Base-by-base conservation (phyloP, 78 protist species). In the Dictyostelium brefeldianum region DNA sequence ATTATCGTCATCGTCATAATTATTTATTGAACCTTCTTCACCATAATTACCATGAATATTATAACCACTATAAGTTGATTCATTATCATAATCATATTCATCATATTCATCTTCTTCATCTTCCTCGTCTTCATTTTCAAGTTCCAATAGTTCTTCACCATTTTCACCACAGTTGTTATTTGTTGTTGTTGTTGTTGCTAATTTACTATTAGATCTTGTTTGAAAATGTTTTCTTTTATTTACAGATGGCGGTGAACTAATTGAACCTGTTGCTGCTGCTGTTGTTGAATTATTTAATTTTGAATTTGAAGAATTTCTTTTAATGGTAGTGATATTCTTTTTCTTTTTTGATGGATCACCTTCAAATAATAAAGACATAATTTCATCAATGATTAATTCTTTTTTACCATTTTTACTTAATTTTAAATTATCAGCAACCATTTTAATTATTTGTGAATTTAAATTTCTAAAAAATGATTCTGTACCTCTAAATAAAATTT, bases 381-480 rank as follows among this genome's bases (percentile, higher is more conserved):
- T 77, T 43, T 87, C 53, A 64, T 87, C 79, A 20, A 87, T 87
- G 4, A 87, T 77, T 1, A 64, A 5, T 31, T 87, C 92, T 64
- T 87, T 87, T n/a, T 54, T 87, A 3, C 85, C 92, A 57, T 27
- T 47, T 20, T 77, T 87, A 29, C 64, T 87, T 18, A 87, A 43
- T 20, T 87, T 74, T 62, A 87, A 87, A 62, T 70, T 47, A 22
- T 87, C 92, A 3, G 83, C 92, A 8, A 87, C 47, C 46, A 70
- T 41, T 51, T 53, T 54, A 11, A 87, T 48, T 15, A 48, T 62
- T 62, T 81, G 77, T 27, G 84, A 67, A 10, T 56, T 87, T 56
- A 87, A 54, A 77, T 87, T 87, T 31, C 46, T 74, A 8, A 87
- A 62, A 50, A 77, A 87, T 22, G 83, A 77, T 59, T 87, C 92